Evolutionary conservation across 2,329 filamentous ascomycete species (phyloP).

Genomic region (Diaporthe caulivora): DNA sequence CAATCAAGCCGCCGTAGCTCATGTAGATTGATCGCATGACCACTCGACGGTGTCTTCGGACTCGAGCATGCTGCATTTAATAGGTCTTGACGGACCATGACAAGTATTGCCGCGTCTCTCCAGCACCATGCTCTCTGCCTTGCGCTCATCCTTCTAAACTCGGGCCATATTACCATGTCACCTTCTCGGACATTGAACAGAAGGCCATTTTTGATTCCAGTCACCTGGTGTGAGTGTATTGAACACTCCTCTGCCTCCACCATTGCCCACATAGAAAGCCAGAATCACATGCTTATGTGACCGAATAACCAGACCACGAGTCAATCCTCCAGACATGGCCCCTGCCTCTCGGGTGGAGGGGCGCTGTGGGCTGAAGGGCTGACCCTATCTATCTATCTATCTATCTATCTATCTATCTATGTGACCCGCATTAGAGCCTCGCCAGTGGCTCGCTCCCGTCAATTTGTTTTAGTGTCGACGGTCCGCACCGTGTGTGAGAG

Average conservation of each 20-base stretch:
- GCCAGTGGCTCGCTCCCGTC: neutral
- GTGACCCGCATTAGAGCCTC: neutral
- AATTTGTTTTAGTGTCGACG: neutral
- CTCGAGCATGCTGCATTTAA: neutral
- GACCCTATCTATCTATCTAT: neutral
- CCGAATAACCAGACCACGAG: neutral
- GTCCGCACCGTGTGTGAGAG: constrained; percentile 1
- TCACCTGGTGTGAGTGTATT: no score
- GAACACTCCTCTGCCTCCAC: no score
- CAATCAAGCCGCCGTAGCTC: neutral
- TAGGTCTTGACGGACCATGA: neutral
- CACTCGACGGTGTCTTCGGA: no score
- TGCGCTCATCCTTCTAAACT: neutral
- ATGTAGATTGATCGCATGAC: neutral
- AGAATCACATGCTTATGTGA: no score
- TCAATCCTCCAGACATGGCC: neutral
- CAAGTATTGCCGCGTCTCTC: neutral
- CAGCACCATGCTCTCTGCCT: neutral
- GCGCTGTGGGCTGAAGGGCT: neutral
- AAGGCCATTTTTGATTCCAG: no score
- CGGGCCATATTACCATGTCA: no score
- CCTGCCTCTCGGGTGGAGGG: neutral
- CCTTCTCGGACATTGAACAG: no score
- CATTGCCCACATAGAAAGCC: neutral
- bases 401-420: neutral